Percentiles rank a stretch among this genome's conserved stretches.
These are phyloP conservation scores for Paragyromitra xinjiangensis DNA, from an alignment of 495 filamentous ascomycete species.

Conservation along the genomic window DNA sequence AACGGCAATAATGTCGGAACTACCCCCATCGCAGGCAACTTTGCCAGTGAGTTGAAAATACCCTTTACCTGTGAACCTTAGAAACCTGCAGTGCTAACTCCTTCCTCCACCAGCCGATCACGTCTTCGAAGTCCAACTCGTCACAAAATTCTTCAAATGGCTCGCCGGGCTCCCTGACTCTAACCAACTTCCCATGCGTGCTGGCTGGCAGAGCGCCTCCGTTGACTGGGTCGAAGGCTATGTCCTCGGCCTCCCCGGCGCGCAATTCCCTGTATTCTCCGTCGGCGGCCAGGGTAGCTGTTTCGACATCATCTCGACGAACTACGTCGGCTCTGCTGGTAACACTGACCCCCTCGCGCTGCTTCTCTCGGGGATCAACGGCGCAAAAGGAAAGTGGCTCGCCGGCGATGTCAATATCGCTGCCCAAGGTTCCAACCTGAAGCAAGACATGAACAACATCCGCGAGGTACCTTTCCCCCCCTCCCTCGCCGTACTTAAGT, in stretches of 20 bases:
- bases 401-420: background rate
- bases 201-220: background rate
- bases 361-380: background rate
- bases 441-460: background rate
- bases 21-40: background rate
- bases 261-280: background rate
- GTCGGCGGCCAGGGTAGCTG: background rate
- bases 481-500: background rate
- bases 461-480: background rate
- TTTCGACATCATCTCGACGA: background rate
- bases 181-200: background rate
- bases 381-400: background rate
- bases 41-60: conserved; percentile 5
- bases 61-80: background rate
- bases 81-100: background rate
- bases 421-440: background rate
- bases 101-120: background rate
- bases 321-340: background rate
- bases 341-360: background rate
- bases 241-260: background rate
- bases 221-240: background rate
- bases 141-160: conserved; percentile 4
- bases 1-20: background rate
- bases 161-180: background rate
- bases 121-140: conserved; percentile 5